Conservation (phyloP, 495 filamentous ascomycete genomes). For the Evernia prunastri region DNA sequence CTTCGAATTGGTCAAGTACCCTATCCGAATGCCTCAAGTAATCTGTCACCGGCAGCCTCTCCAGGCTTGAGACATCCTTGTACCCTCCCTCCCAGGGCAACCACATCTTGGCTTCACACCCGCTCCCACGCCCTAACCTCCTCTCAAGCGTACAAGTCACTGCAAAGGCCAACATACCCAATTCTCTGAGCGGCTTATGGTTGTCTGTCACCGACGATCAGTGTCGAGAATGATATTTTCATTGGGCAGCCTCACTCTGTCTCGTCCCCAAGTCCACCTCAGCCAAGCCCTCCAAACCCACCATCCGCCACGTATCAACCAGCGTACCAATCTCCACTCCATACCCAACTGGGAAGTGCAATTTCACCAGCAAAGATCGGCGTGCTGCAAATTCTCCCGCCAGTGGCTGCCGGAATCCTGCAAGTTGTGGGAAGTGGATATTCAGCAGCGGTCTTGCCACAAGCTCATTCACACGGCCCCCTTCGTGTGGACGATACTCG, state of each 20-base stretch:
- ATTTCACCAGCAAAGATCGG: slow-evolving; percentile 2
- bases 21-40: background rate
- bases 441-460: slow-evolving; percentile 8
- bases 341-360: slow-evolving; percentile 10
- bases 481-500: slow-evolving; percentile 6
- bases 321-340: slow-evolving; percentile 10
- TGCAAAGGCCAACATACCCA: slow-evolving; percentile 1
- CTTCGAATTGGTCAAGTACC: background rate
- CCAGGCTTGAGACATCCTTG: background rate
- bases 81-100: background rate
- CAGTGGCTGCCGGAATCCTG: slow-evolving; percentile 8
- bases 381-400: slow-evolving; percentile 11
- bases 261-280: slow-evolving; percentile 12
- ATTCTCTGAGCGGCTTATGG: slow-evolving; percentile 10
- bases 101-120: background rate
- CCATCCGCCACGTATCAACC: slow-evolving; percentile 8
- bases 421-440: slow-evolving; percentile 8
- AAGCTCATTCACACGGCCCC: slow-evolving; percentile 6
- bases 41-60: background rate
- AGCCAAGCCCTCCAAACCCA: slow-evolving; percentile 5
- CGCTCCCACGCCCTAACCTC: background rate
- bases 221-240: background rate
- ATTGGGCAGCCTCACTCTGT: background rate
- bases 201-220: background rate
- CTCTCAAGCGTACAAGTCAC: slow-evolving; percentile 1